These are phyloP conservation scores for Mucor sp. DNA, from an alignment of 371 early-diverging fungal species.

Conservation along the genomic window DNA sequence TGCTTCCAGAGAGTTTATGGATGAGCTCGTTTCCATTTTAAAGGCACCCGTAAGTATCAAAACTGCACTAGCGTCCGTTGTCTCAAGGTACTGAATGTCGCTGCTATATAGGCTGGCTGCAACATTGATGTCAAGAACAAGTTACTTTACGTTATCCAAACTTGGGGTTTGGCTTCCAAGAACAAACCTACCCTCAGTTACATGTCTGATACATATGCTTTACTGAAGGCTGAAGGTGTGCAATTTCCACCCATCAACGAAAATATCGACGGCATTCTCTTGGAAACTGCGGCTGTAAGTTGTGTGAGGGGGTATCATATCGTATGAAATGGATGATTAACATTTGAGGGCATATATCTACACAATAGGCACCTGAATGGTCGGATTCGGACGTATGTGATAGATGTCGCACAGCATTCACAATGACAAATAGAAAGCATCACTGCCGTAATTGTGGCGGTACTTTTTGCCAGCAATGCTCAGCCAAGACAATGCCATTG, in stretches of 20 bases:
- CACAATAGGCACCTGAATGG: conserved; percentile 93
- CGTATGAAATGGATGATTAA: not conserved
- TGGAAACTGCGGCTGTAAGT: conserved; percentile 73
- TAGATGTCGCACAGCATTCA: conserved; percentile 91
- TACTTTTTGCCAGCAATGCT: conserved; percentile 92
- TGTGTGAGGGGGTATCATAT: not conserved
- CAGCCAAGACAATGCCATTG: conserved; percentile 80
- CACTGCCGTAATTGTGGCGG: conserved; percentile 97
- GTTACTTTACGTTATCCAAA: conserved; percentile 76
- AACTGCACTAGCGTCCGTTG: not conserved
- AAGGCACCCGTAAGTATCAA: conserved; percentile 60
- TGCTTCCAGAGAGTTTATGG: conserved; percentile 89
- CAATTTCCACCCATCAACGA: conserved; percentile 78
- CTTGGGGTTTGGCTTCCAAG: conserved; percentile 86
- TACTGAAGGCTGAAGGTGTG: conserved; percentile 74
- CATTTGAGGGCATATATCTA: not conserved
- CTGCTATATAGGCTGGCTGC: conserved; percentile 33
- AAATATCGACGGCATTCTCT: conserved; percentile 65
- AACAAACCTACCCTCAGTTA: conserved; percentile 77
- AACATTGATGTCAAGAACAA: conserved; percentile 77
- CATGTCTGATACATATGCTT: conserved; percentile 74
- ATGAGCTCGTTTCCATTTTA: conserved; percentile 74
- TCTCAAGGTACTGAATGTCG: not conserved
- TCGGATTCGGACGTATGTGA: conserved; percentile 92
- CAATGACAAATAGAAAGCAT: conserved; percentile 95